Base-by-base conservation (phyloP, 1,284 basidiomycete species). In the Nidula niveotomentosa region DNA sequence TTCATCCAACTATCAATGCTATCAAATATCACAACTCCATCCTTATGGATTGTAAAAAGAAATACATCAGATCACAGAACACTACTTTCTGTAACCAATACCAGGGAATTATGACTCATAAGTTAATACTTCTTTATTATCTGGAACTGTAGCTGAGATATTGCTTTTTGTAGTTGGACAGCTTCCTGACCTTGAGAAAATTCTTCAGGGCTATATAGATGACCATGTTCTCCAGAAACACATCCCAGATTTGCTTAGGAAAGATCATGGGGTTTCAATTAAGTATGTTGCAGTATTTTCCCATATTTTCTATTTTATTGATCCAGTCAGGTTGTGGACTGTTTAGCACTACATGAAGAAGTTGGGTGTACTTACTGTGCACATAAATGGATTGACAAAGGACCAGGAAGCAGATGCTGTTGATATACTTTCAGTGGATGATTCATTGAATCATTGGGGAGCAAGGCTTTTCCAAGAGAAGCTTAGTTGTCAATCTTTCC, bases 191-290 rank as follows among this genome's bases (percentile, higher is more conserved):
- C 45, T 61, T 23, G 39, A 47, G 2, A 35, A 52, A n/a, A 53
- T 57, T n/a, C 44, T 61, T 46, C 60, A 60, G 52, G 34, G 41
- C 17, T 60, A 60, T 49, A 44, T 58, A 18, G 49, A 58, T 43
- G 33, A 55, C 10, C 23, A 48, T 9, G 52, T 57, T 12, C 47
- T 13, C 23, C 58, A 60, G 33, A 58, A 56, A 41, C 47, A 60
- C 15, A 56, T 62, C 30, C 60, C 59, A 9, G 35, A 36, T n/a
- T n/a, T 13, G 8, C 23, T 57, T 17, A 8, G 48, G 41, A 15
- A 23, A 1, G 56, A 61, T 8, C 51, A 52, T 33, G 33, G 46
- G 3, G 43, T 52, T 9, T n/a, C 8, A 39, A 39, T 39, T 8
- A n/a, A 8, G 37, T 39, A 39, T 9, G 37, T 39, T 39, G n/a